A percentile compares a stretch with the other conserved stretches of the same genome.
These are phyloP conservation scores for Termitomyces sp. DNA, from an alignment of 768 basidiomycete species.

Conservation along the genomic window DNA sequence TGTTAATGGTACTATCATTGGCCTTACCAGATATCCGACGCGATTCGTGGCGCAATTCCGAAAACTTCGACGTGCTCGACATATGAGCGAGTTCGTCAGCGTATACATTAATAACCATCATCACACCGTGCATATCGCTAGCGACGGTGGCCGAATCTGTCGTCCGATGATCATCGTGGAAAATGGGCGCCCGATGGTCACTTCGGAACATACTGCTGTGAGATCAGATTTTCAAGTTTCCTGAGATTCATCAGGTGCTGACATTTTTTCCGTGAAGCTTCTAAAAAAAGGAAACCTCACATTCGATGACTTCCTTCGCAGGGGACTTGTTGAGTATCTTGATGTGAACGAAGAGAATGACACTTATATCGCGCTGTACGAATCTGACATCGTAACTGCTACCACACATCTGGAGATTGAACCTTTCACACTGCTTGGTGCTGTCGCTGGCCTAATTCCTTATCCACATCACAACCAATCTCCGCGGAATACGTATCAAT, in stretches of 20 bases:
- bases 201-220: conserved; percentile 75
- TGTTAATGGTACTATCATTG: conserved; percentile 94
- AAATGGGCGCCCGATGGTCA: conserved; percentile 69
- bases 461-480: conserved; percentile 99
- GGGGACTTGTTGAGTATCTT: conserved; percentile 94
- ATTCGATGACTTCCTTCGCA: conserved; percentile 92
- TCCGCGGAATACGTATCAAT: conserved; percentile 98
- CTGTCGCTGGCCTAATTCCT: conserved; percentile 96
- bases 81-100: conserved; percentile 94
- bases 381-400: conserved; percentile 70
- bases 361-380: conserved; percentile 92
- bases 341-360: conserved; percentile 99
- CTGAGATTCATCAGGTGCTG: conserved; percentile 1
- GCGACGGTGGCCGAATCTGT: conserved; percentile 97
- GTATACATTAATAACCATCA: conserved; percentile 97
- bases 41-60: conserved; percentile 90
- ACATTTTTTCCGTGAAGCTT: conserved; percentile 38
- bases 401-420: conserved; percentile 99
- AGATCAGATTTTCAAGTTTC: conserved; percentile 17
- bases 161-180: conserved; percentile 97
- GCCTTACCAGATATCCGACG: conserved; percentile 79
- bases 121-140: conserved; percentile 89
- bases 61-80: conserved; percentile 84
- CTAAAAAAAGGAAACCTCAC: conserved; percentile 73
- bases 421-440: conserved; percentile 95